Base-by-base conservation (phyloP, 805 yeast species). In the Monosporozyma siamensis region DNA sequence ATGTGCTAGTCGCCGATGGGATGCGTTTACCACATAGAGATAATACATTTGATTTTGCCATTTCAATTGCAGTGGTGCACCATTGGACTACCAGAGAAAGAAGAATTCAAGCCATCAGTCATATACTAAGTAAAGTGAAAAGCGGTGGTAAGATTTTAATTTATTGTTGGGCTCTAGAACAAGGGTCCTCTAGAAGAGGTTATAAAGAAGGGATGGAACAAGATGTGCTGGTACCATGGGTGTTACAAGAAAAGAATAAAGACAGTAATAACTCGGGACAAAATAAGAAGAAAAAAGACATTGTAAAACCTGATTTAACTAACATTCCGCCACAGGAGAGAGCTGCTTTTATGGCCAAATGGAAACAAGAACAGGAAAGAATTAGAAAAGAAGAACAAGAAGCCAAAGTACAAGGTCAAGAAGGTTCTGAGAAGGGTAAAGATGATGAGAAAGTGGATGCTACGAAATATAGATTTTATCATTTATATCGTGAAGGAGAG, bases 101-200 rank as follows among this genome's bases (percentile, higher is more conserved):
- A 56, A 70, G 98, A 41, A 59, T 84, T 1, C 75, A 73, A 7
- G 97, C 96, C 1, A 79, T 92, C 6, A 51, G 52, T 11, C 83
- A 82, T 45, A 80, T 89, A 2, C 57, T 92, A 30, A 63, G 78
- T 17, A 75, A 75, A 45, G 59, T 92, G 41, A 68, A 60, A 34
- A 42, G 48, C 0, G 78, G 77, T 0, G 96, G 95, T 1, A 74
- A 71, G 41, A 83, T 86, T 0, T 65, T 92, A 53, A 74, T 92
- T 6, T 92, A 90, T 59, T 94, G 95, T 41, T 92, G 98, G 98
- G 98, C 98, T 0, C 63, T 92, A 41, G 98, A 92, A 50, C 98
- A 92, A 61, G 83, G 80, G 44, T 72, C 70, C 20, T 83, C 95
- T 0, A 71, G 97, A 51, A 71, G 97, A 53, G 97, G 97, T 0